Conservation (phyloP, 495 filamentous ascomycete species). For the Xylaria nigripes region DNA sequence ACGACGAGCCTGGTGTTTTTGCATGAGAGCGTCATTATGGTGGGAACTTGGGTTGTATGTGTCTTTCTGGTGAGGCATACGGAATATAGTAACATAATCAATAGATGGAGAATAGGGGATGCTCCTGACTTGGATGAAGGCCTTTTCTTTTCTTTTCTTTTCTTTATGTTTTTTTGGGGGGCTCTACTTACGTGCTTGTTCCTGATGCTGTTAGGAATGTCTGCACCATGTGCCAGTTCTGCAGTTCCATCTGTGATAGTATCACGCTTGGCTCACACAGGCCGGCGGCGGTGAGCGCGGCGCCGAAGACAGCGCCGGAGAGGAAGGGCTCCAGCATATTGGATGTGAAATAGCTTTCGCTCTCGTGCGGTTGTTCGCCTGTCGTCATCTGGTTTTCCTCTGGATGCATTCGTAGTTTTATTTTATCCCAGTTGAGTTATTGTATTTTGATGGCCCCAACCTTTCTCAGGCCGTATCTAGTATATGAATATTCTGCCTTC, state of each 20-base stretch:
- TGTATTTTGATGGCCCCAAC: too few species aligned
- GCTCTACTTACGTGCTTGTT: conserved; percentile 42
- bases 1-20: conserved; percentile 20
- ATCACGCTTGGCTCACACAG: conserved; percentile 48
- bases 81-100: too few species aligned
- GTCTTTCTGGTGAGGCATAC: background rate
- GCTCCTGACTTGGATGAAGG: background rate
- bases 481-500: too few species aligned
- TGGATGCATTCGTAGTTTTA: background rate
- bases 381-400: too few species aligned
- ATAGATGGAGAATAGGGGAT: background rate
- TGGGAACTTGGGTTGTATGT: background rate
- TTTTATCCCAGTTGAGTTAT: background rate
- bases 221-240: conserved; percentile 51
- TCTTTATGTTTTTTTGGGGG: too few species aligned
- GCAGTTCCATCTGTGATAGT: conserved; percentile 43
- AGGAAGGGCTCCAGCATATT: conserved; percentile 17
- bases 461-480: too few species aligned
- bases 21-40: background rate
- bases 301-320: conserved; percentile 46
- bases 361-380: conserved; percentile 4
- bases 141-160: background rate
- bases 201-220: conserved; percentile 48
- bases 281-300: conserved; percentile 44
- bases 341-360: background rate